Evolutionary conservation across 257 asterid genomes (phyloP).

Genomic region (Orobanche coerulescens): DNA sequence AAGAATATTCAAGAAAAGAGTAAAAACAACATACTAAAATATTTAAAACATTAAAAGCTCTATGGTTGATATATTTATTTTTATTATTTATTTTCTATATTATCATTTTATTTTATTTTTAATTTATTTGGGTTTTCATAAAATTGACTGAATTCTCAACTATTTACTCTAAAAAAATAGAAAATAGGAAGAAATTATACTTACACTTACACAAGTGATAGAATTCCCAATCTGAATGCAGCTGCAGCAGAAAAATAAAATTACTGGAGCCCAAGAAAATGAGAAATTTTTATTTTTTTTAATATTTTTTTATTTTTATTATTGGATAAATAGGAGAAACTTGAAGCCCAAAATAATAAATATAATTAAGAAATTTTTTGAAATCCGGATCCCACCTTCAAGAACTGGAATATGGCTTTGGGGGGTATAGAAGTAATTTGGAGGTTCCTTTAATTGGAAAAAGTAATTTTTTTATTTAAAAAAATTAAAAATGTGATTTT

Average conservation of each 20-base stretch:
- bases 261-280: neutral
- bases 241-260: neutral
- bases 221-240: neutral
- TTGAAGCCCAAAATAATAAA: conserved; percentile 24
- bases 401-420: conserved; percentile 15
- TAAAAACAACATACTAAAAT: conserved; percentile 5
- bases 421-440: conserved; percentile 20
- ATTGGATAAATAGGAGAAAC: conserved; percentile 4
- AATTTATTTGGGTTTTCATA: no score
- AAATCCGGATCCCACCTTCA: conserved; percentile 36
- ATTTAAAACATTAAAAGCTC: no score
- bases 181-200: neutral
- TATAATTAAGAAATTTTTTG: conserved; percentile 33
- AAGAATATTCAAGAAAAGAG: neutral
- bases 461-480: conserved; percentile 31
- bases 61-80: no score
- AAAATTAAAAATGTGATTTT: conserved; percentile 17
- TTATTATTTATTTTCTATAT: no score
- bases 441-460: conserved; percentile 16
- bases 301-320: neutral
- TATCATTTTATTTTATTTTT: no score
- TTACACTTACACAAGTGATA: neutral
- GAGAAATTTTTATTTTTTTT: neutral
- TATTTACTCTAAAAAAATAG: no score
- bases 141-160: no score